These are phyloP conservation scores for Exophiala dermatitidis DNA, from an alignment of 2,329 filamentous ascomycete species.

Conservation along the genomic window DNA sequence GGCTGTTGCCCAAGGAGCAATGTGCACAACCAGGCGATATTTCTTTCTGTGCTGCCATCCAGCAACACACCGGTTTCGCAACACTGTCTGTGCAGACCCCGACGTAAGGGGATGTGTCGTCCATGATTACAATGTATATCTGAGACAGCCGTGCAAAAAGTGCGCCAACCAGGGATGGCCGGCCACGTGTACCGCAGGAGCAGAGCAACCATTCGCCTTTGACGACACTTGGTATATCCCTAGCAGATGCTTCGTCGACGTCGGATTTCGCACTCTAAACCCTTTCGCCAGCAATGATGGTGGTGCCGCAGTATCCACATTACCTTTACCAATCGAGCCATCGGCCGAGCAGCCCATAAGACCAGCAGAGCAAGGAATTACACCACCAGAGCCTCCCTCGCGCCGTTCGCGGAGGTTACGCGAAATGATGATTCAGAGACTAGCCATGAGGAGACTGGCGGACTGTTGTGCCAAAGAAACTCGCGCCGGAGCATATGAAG, in stretches of 20 bases:
- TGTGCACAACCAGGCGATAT: conserved; percentile 22
- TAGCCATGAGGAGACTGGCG: conserved; percentile 9
- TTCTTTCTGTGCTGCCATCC: conserved; percentile 19
- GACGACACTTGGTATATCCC: conserved; percentile 23
- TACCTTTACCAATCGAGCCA: conserved; percentile 1
- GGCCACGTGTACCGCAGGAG: not conserved
- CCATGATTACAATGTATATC: conserved; percentile 8
- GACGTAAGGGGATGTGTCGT: conserved; percentile 15
- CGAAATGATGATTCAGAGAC: conserved; percentile 7
- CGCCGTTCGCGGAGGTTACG: conserved; percentile 1
- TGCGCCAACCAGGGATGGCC: conserved; percentile 7
- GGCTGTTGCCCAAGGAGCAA: not conserved
- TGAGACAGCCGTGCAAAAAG: conserved; percentile 13
- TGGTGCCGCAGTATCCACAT: not conserved
- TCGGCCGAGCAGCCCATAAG: too few relatives aligned
- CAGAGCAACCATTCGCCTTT: not conserved
- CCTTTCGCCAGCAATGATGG: conserved; percentile 13
- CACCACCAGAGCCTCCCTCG: not conserved
- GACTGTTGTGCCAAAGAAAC: conserved; percentile 14
- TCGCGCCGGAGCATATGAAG: conserved; percentile 9
- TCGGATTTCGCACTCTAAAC: conserved; percentile 21
- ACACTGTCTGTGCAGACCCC: conserved; percentile 8
- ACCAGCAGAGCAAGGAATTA: conserved; percentile 1
- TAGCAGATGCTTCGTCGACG: conserved; percentile 22
- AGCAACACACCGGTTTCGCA: conserved; percentile 23